Evolutionary conservation across 306 rosid species (phyloP), one percentile per base, ranked within the genome.

Genomic region (Trichosanthes cucumerina): DNA sequence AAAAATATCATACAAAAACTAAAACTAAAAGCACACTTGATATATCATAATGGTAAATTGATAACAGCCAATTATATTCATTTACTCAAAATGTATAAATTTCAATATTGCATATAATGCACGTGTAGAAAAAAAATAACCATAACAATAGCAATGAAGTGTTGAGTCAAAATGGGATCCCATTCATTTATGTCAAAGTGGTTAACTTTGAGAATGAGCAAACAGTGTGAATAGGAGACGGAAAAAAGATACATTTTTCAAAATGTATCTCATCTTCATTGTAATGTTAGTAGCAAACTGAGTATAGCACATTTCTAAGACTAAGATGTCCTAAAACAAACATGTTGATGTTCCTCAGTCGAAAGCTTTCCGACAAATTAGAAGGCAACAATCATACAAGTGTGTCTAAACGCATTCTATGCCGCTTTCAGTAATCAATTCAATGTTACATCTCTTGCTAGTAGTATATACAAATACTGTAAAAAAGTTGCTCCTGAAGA

Each of bases 371-470:
- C 56, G 82, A 56, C 81, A 19, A 57, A 41, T 6, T 18, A 46
- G 82, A 49, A 80, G 80, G 76, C 80, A 73, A 73, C 60, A 73
- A 73, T 73, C 59, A 49, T 73, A 73, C 77, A 77, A 5, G 69
- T 78, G 71, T 84, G 76, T 80, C 86, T 26, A 77, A 84, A 86
- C 72, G 83, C 80, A 85, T 81, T 75, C 49, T 82, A 85, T 57
- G 88, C 87, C 90, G 86, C 89, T 87, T 76, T 79, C 82, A 75
- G 87, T 82, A 84, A 84, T 82, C 83, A 84, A 84, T 89, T 85
- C 84, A 90, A 83, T 85, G 86, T 84, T 91, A 89, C 97, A 89
- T 73, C 78, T 73, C 80, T 90, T 79, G 87, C 79, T 79, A 82
- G 93, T 79, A 83, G 93, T 91, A 91, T 89, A 81, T 89, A 89